phyloP scores from a whole-genome alignment of 202 grass and related monocot genomes.

The Cymbopogon flexuosus region DNA sequence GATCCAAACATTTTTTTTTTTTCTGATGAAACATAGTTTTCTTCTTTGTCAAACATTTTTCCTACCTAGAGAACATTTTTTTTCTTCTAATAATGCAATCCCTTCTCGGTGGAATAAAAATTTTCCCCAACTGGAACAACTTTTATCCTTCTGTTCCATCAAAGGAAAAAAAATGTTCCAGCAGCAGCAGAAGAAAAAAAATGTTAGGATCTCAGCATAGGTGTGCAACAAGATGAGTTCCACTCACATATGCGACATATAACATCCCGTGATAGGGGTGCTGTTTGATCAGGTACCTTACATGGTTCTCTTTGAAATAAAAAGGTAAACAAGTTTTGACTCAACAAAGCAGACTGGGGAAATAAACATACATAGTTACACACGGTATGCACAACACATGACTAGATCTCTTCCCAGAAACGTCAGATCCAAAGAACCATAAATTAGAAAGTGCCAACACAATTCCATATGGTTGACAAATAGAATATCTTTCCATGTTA shows the following conservation, averaged over 20 bases:
- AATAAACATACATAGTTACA: background rate
- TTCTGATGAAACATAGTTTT: background rate
- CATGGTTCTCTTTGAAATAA: background rate
- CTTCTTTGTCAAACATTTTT: background rate
- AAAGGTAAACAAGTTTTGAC: background rate
- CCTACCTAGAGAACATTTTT: background rate
- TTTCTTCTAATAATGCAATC: background rate
- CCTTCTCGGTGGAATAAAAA: background rate
- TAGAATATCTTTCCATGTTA: background rate
- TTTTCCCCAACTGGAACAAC: background rate
- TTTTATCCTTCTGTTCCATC: background rate
- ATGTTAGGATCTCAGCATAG: background rate
- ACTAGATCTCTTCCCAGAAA: conserved; percentile 1
- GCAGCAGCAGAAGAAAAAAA: background rate
- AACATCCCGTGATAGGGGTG: background rate
- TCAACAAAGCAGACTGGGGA: background rate
- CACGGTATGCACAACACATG: conserved; percentile 3
- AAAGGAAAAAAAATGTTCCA: background rate
- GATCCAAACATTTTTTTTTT: background rate
- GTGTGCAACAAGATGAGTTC: background rate
- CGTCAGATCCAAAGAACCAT: background rate
- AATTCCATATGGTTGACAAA: background rate
- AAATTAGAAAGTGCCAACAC: background rate
- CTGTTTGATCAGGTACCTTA: background rate
- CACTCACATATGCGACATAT: background rate